Conservation (phyloP, 495 filamentous ascomycete genomes). For the Annulohypoxylon stygium region DNA sequence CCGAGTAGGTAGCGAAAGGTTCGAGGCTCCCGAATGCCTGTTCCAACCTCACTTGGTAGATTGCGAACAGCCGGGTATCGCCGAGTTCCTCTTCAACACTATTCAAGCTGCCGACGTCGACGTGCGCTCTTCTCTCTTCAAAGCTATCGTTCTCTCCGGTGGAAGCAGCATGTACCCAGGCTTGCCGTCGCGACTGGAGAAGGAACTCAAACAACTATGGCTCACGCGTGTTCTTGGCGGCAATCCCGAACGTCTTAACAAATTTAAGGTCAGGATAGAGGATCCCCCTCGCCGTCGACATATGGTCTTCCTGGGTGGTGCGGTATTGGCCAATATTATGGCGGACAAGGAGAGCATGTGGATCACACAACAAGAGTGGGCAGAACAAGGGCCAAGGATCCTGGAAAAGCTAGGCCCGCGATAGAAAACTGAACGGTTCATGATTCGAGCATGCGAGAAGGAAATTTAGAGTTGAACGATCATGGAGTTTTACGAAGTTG, state of each 20-base stretch:
- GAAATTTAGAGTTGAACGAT: conserved; percentile 29
- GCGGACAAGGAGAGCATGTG: conserved; percentile 99
- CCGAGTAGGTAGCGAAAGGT: conserved; percentile 93
- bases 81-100: conserved; percentile 97
- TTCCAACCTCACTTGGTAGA: conserved; percentile 99
- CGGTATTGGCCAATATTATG: conserved; percentile 98
- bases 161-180: conserved; percentile 99
- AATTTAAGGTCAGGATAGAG: conserved; percentile 99
- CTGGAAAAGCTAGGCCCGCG: conserved; percentile 93
- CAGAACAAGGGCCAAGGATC: conserved; percentile 87
- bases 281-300: conserved; percentile 95
- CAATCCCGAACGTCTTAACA: conserved; percentile 91
- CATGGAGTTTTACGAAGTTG: conserved; percentile 43
- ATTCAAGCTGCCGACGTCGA: conserved; percentile 97
- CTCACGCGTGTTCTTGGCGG: conserved; percentile 89
- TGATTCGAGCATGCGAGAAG: conserved; percentile 8
- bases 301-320: conserved; percentile 99
- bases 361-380: conserved; percentile 97
- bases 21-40: conserved; percentile 97
- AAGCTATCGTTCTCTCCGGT: conserved; percentile 95
- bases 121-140: conserved; percentile 91
- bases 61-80: conserved; percentile 96
- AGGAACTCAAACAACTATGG: conserved; percentile 99
- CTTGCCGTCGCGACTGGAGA: conserved; percentile 92
- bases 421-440: conserved; percentile 50